Conservation (phyloP, 106 monocot species). For the Platanthera guangdongensis region DNA sequence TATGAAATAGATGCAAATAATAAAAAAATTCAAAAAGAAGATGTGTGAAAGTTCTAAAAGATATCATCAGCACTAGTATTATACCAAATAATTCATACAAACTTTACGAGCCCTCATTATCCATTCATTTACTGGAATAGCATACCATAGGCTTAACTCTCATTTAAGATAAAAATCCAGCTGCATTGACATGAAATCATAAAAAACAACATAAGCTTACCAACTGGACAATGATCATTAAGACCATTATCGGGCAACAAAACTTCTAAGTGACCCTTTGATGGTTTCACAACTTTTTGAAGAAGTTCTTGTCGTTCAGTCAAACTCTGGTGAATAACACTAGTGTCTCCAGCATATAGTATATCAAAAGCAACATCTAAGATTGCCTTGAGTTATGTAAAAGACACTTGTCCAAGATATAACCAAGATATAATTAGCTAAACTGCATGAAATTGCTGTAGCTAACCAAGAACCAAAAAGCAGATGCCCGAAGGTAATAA, state of each 20-base stretch:
- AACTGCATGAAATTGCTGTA: background rate
- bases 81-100: too few species aligned
- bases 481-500: background rate
- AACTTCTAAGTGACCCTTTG: constrained; percentile 79
- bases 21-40: too few species aligned
- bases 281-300: constrained; percentile 61
- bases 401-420: constrained; percentile 6
- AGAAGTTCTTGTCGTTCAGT: constrained; percentile 75
- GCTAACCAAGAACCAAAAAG: background rate
- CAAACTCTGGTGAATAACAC: constrained; percentile 95
- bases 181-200: constrained; percentile 1
- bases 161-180: background rate
- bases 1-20: too few species aligned
- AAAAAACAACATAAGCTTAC: constrained; percentile 24
- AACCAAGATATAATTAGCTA: background rate
- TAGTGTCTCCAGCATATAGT: constrained; percentile 91
- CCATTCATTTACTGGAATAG: too few species aligned
- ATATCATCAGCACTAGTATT: too few species aligned
- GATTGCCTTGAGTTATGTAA: constrained; percentile 29
- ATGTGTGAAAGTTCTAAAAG: too few species aligned
- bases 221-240: constrained; percentile 36
- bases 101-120: too few species aligned
- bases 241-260: constrained; percentile 69
- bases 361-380: constrained; percentile 94
- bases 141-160: background rate